A percentile compares a stretch with the other conserved stretches of the same genome.
Conservation (phyloP, 345 rosid genomes). For the Physaria fendleri region DNA sequence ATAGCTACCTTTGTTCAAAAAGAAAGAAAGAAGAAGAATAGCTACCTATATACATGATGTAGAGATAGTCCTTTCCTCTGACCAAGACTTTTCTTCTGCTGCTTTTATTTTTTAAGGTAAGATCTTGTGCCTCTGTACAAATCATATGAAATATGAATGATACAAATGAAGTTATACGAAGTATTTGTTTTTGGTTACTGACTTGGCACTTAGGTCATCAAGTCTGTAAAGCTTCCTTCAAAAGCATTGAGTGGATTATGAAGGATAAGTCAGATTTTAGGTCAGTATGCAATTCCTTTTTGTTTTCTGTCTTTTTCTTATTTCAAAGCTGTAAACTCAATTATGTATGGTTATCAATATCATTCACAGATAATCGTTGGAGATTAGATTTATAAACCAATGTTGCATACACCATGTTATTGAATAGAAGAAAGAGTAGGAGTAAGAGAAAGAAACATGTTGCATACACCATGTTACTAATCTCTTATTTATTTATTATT, state of each 20-base stretch:
- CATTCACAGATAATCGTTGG: conserved; percentile 8
- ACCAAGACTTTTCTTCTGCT: conserved; percentile 54
- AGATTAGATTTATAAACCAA: conserved; percentile 3
- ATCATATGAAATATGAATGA: not conserved
- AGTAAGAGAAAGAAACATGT: conserved; percentile 16
- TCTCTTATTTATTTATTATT: no score
- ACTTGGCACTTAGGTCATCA: conserved; percentile 14
- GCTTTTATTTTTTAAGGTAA: conserved; percentile 52
- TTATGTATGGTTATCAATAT: conserved; percentile 17
- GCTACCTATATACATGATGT: conserved; percentile 20
- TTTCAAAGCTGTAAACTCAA: not conserved
- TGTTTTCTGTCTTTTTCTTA: not conserved
- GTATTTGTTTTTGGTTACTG: not conserved
- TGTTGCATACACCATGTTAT: conserved; percentile 22
- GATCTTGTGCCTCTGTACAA: not conserved
- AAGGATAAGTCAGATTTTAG: conserved; percentile 16
- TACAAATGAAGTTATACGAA: not conserved
- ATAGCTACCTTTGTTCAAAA: no score
- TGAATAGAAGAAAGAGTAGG: conserved; percentile 8
- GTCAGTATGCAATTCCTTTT: conserved; percentile 15
- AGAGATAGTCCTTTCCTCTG: conserved; percentile 25
- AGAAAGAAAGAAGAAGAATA: no score
- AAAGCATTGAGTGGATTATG: conserved; percentile 8
- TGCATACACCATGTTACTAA: no score
- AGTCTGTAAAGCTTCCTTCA: conserved; percentile 3